Percentiles rank a stretch among this genome's conserved stretches.
These are phyloP conservation scores for Hypoxylon crocopeplum DNA, from an alignment of 495 filamentous ascomycete genomes.

Conservation along the genomic window DNA sequence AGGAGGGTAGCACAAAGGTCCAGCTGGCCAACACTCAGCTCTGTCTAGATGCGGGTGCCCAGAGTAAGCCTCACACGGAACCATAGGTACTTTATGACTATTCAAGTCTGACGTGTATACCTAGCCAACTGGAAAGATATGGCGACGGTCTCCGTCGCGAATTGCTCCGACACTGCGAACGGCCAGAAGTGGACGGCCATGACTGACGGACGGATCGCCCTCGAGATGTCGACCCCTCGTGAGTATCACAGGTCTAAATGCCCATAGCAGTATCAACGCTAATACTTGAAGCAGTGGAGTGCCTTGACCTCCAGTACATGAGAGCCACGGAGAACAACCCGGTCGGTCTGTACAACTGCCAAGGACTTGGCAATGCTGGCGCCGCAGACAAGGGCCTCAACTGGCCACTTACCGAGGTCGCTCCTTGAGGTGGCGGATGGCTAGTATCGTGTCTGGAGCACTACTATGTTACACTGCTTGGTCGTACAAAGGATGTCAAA, in stretches of 20 bases:
- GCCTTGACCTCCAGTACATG: slow-evolving; percentile 61
- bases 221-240: slow-evolving; percentile 51
- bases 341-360: slow-evolving; percentile 59
- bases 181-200: slow-evolving; percentile 56
- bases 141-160: slow-evolving; percentile 51
- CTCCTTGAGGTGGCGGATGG: slow-evolving; percentile 9
- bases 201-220: slow-evolving; percentile 57
- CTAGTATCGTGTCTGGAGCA: background rate
- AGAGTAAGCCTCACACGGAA: slow-evolving; percentile 42
- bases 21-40: slow-evolving; percentile 53
- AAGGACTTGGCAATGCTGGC: slow-evolving; percentile 55
- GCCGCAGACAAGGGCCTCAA: slow-evolving; percentile 62
- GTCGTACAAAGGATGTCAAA: too few relatives aligned
- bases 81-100: background rate
- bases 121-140: slow-evolving; percentile 61
- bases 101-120: background rate
- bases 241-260: slow-evolving; percentile 26
- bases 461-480: too few relatives aligned
- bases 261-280: background rate
- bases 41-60: slow-evolving; percentile 58
- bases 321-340: slow-evolving; percentile 57
- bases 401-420: slow-evolving; percentile 56
- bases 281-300: slow-evolving; percentile 49
- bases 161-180: slow-evolving; percentile 49
- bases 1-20: slow-evolving; percentile 50